phyloP scores from a whole-genome alignment of 2,329 filamentous ascomycete genomes.

The Pseudogymnoascus verrucosus region DNA sequence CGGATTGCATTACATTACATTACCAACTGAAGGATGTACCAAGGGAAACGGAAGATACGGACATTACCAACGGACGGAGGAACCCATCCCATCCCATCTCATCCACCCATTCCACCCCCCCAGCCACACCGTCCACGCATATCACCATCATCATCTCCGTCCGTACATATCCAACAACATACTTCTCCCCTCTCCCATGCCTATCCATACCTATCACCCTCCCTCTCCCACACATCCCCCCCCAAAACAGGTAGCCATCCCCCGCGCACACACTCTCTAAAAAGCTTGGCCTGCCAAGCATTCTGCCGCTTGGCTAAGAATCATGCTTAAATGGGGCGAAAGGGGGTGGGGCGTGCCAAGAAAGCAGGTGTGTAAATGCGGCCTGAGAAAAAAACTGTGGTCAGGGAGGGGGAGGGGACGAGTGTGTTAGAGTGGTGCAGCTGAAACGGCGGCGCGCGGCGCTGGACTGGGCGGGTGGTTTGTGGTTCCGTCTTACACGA shows the following conservation, averaged over 20 bases:
- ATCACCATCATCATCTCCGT: neutral
- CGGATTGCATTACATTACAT: neutral
- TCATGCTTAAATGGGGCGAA: slow-evolving; percentile 2
- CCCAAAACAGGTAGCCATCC: neutral
- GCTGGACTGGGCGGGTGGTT: neutral
- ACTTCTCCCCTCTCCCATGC: neutral
- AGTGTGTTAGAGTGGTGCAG: neutral
- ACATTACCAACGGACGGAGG: neutral
- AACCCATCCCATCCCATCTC: neutral
- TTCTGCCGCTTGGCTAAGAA: slow-evolving; percentile 1
- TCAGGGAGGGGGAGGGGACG: neutral
- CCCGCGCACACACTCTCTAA: neutral
- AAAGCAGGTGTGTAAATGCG: too few relatives aligned
- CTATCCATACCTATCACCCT: neutral
- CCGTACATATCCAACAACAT: neutral
- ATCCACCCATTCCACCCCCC: neutral
- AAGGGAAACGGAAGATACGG: neutral
- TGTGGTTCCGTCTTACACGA: neutral
- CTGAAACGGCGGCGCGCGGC: neutral
- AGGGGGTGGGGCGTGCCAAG: neutral
- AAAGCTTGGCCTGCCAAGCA: slow-evolving; percentile 2
- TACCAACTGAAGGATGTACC: neutral
- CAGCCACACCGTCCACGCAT: neutral
- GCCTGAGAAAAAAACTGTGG: neutral
- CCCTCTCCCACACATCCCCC: neutral